Evolutionary conservation across 2,329 filamentous ascomycete genomes (phyloP).

Genomic region (Verticillium albo-atrum): DNA sequence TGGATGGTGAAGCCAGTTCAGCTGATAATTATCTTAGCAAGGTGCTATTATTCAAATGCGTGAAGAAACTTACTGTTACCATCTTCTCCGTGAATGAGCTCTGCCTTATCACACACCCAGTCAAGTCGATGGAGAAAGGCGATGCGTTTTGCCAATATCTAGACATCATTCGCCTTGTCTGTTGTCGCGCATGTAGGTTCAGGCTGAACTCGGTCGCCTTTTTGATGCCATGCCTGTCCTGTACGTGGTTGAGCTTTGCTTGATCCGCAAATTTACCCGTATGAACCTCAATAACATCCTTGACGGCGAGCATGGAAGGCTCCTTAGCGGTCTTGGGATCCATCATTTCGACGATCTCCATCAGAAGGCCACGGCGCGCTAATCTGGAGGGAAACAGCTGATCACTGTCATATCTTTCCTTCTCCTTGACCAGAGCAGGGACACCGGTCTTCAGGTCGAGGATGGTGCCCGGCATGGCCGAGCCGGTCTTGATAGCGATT

Average conservation of each 20-base stretch:
- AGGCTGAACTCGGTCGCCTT: slow-evolving; percentile 6
- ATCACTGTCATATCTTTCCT: slow-evolving; percentile 1
- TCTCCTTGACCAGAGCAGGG: background rate
- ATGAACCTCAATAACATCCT: slow-evolving; percentile 6
- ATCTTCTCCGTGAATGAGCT: slow-evolving; percentile 32
- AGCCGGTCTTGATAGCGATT: slow-evolving; percentile 32
- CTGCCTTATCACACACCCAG: slow-evolving; percentile 36
- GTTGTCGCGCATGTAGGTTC: slow-evolving; percentile 18
- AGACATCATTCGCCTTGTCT: slow-evolving; percentile 34
- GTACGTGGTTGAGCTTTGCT: slow-evolving; percentile 4
- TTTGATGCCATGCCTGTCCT: slow-evolving; percentile 4
- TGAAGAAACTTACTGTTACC: slow-evolving; percentile 6
- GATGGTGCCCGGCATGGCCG: slow-evolving; percentile 58
- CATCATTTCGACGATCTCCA: slow-evolving; percentile 5
- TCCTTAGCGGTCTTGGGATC: background rate
- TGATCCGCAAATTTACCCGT: slow-evolving; percentile 9
- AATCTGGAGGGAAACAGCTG: slow-evolving; percentile 9
- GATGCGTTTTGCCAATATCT: slow-evolving; percentile 35
- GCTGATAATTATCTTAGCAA: slow-evolving; percentile 18
- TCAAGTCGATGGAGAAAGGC: slow-evolving; percentile 31
- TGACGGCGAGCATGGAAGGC: slow-evolving; percentile 5
- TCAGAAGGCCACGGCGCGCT: slow-evolving; percentile 6
- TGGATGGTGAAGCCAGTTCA: slow-evolving; percentile 70
- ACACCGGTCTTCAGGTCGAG: slow-evolving; percentile 39
- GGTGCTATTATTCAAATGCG: fast-evolving